Evolutionary conservation across 2,329 filamentous ascomycete genomes (phyloP), one percentile per base, ranked within the genome.

Genomic region (Dactylonectria estremocensis): DNA sequence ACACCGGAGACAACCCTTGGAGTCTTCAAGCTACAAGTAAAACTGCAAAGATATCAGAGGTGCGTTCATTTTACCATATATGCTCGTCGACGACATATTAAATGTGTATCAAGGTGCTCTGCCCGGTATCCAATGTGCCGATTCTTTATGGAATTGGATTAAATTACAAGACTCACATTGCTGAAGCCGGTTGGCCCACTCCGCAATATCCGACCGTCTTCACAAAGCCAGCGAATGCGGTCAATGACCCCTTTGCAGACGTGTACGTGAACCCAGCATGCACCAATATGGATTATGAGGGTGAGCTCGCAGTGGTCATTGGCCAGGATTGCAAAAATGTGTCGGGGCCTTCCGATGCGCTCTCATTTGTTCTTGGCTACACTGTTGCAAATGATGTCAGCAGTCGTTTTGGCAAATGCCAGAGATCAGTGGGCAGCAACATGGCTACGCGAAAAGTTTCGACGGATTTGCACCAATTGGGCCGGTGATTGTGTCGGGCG

Each of bases 401-500:
- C 22, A 57, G 61, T 13, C 61, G 61, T 52, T 49, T 13, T 63
- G 61, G 61, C 61, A 63, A 40, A 11, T 40, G 11, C 61, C 61
- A 2, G 61, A 48, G 3, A 57, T 50, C 16, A 63, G 61, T n/a
- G 61, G 61, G 9, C 52, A 63, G 5, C 61, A 63, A 13, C 61
- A 63, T n/a, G 61, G 61, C 16, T 63, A 63, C 43, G 52, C 61
- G 1, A 63, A 63, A 28, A 63, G 61, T 8, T 63, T 63, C 14
- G 61, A 63, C 40, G 61, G 61, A 8, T 63, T 63, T 16, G 52
- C 52, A 3, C 61, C 61, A 3, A 35, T 63, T 8, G 61, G 61
- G 40, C 61, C 61, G 2, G 53, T 63, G 2, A 57, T 63, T 8
- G 45, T 24, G 16, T 63, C 61, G 14, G 31, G 40, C 2, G 45